Base-by-base conservation (phyloP, 139 green algal species). In the Yamagishiella unicocca region DNA sequence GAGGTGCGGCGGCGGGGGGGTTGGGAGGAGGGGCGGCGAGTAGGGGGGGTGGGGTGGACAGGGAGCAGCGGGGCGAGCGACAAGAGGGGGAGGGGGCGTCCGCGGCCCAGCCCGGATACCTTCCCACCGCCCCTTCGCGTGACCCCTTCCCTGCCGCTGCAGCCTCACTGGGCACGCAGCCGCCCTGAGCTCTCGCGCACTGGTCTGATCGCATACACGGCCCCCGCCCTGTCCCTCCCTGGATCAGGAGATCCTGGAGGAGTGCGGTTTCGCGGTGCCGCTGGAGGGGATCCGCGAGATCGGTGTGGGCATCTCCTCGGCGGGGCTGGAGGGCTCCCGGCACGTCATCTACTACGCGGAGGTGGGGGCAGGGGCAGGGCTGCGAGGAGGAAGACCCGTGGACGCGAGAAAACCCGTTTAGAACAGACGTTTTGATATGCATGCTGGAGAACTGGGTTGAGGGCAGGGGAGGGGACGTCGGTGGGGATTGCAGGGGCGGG, bases 271-370 rank as follows among this genome's bases (percentile, higher is more conserved):
- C 75, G 73, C 93, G 24, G 94, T 97, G 66, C 68, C 81, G 1
- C 31, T 91, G 42, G 75, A 87, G 19, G 43, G 31, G n/a, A 86
- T 98, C 68, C 42, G 87, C 10, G 58, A 88, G 27, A 53, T 98
- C 2, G 93, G 90, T 53, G 42, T 75, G 29, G 79, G 79, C 79
- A 75, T 85, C 79, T 31, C 89, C 43, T 80, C 90, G 21, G 66
- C 85, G 24, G 95, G 94, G 64, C 95, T 93, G 83, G 83, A 74
- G 31, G 95, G 95, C 33, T 46, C 80, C 5, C 66, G 77, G 8
- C 93, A 97, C 76, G 76, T 88, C 42, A 91, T 98, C 54, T 98
- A 94, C 83, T 94, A 91, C 9, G 93, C 90, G 2, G 90, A 91
- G 89, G 91, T 93, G 75, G 17, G 79, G 29, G 1, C 33, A 35